phyloP scores from a whole-genome alignment of 2,329 filamentous ascomycete genomes.

The Zelopaecilomyces penicillatus region DNA sequence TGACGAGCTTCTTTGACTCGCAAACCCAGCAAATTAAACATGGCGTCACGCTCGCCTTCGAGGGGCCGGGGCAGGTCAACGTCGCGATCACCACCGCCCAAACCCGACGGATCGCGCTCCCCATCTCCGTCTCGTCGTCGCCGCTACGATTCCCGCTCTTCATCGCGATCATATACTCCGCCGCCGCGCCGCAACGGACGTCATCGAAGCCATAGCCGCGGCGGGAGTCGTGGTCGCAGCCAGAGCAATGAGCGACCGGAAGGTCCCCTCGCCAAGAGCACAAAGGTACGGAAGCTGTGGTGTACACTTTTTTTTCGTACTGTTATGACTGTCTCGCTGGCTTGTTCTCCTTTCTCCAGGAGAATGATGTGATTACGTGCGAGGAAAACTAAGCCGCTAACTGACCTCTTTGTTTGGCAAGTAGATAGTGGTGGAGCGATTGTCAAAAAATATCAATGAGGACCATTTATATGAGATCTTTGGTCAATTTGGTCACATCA shows the following conservation, averaged over 20 bases:
- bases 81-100: slow-evolving; percentile 27
- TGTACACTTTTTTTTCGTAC: too few relatives aligned
- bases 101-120: slow-evolving; percentile 27
- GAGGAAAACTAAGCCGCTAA: slow-evolving; percentile 7
- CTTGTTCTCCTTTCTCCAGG: too few relatives aligned
- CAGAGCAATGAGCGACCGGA: slow-evolving; percentile 27
- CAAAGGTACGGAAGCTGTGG: slow-evolving; percentile 35
- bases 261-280: slow-evolving; percentile 36
- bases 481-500: slow-evolving; percentile 74
- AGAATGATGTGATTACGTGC: not conserved
- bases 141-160: slow-evolving; percentile 25
- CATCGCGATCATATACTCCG: slow-evolving; percentile 22
- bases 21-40: slow-evolving; percentile 8
- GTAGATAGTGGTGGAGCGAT: slow-evolving; percentile 89
- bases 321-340: too few relatives aligned
- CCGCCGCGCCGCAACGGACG: slow-evolving; percentile 26
- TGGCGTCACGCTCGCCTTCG: slow-evolving; percentile 24
- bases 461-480: slow-evolving; percentile 88
- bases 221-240: slow-evolving; percentile 25
- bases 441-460: slow-evolving; percentile 91
- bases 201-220: slow-evolving; percentile 19
- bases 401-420: not conserved
- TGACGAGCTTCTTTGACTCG: not conserved
- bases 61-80: slow-evolving; percentile 24
- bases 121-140: slow-evolving; percentile 15